Conservation (phyloP, 345 rosid species). For the Hibiscus tridactylites region DNA sequence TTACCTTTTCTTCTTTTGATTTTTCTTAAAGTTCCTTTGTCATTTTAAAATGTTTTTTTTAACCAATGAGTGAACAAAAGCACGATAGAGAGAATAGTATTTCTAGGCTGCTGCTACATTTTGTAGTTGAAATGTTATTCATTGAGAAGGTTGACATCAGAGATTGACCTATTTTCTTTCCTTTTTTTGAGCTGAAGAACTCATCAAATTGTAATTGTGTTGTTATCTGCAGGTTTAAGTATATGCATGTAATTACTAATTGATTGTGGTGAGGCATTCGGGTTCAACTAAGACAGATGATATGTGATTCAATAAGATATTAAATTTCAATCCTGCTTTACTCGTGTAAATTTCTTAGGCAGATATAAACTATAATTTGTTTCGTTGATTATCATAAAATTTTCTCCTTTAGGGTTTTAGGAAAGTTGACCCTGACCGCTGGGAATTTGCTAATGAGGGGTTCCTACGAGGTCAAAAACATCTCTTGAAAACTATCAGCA, state of each 20-base stretch:
- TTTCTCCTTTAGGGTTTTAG: constrained; percentile 55
- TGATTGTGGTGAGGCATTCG: constrained; percentile 8
- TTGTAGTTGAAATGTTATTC: not conserved
- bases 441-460: constrained; percentile 90
- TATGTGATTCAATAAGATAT: not conserved
- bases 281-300: constrained; percentile 1
- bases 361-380: constrained; percentile 3
- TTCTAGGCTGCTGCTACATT: not conserved
- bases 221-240: constrained; percentile 16
- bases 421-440: constrained; percentile 82
- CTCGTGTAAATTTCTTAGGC: not conserved
- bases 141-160: not conserved
- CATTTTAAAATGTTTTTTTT: not conserved
- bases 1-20: not conserved
- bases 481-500: constrained; percentile 51
- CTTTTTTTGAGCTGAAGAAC: not conserved
- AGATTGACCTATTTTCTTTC: not conserved
- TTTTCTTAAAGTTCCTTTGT: not conserved
- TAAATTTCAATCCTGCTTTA: constrained; percentile 2
- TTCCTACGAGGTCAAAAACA: constrained; percentile 80
- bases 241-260: constrained; percentile 12
- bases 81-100: not conserved
- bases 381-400: not conserved
- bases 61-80: not conserved
- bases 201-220: constrained; percentile 2